A percentile compares a stretch with the other conserved stretches of the same genome.
These are phyloP conservation scores for Populus deltoides DNA, from an alignment of 345 rosid species.

Conservation along the genomic window DNA sequence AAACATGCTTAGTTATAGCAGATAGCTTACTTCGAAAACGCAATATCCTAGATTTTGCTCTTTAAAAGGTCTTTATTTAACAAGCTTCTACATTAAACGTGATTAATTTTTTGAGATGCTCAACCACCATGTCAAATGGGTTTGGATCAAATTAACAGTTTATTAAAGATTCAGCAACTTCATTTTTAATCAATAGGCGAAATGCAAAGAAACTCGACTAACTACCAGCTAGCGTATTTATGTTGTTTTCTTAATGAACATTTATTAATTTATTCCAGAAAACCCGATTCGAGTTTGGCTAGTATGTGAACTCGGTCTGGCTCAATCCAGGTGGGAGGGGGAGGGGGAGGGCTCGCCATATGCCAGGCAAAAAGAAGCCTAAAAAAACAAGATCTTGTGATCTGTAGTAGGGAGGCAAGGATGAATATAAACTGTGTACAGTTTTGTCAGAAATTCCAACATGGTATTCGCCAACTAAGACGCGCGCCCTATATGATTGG, in stretches of 20 bases:
- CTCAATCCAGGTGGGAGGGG: too few relatives aligned
- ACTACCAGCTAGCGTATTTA: background rate
- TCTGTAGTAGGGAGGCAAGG: background rate
- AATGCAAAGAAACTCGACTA: background rate
- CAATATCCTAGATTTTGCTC: background rate
- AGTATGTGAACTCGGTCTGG: background rate
- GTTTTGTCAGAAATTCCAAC: background rate
- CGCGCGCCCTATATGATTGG: background rate
- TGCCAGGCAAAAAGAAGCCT: background rate
- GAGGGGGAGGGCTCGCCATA: background rate
- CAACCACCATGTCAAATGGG: background rate
- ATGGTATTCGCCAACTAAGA: background rate
- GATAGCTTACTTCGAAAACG: background rate
- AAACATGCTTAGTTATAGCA: background rate
- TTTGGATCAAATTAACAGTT: background rate
- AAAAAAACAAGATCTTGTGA: background rate
- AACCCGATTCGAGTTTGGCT: background rate
- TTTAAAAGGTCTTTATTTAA: too few relatives aligned
- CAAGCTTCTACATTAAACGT: background rate
- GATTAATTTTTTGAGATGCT: background rate
- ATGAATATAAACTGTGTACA: slow-evolving; percentile 7
- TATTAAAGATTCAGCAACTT: background rate
- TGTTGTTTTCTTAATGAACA: background rate
- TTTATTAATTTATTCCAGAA: background rate
- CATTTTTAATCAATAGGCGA: background rate